phyloP scores from a whole-genome alignment of 306 rosid species.

The Trichosanthes cucumerina region DNA sequence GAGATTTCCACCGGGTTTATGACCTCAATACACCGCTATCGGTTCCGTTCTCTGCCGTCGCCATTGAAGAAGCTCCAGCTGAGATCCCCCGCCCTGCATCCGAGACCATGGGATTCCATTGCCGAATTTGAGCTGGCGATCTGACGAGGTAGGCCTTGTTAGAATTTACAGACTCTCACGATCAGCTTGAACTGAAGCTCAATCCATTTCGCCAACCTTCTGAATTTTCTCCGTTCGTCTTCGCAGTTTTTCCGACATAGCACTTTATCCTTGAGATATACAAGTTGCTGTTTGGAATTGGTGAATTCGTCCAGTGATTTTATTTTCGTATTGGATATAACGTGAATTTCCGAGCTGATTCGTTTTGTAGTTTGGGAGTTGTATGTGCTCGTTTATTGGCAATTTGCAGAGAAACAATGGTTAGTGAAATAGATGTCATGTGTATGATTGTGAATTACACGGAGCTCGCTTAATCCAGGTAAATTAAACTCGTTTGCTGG shows the following conservation, averaged over 20 bases:
- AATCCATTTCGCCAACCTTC: not conserved
- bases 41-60: conserved; percentile 16
- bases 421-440: not conserved
- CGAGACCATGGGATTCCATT: conserved; percentile 28
- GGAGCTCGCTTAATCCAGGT: not conserved
- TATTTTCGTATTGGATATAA: not conserved
- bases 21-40: not conserved
- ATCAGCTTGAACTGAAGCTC: not conserved
- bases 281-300: not conserved
- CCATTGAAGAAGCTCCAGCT: conserved; percentile 32
- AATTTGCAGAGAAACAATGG: not conserved
- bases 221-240: conserved; percentile 2
- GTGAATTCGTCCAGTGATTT: not conserved
- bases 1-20: conserved; percentile 1
- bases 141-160: conserved; percentile 31
- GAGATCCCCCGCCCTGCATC: conserved; percentile 12
- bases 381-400: not conserved
- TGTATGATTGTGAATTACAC: not conserved
- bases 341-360: not conserved
- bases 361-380: not conserved
- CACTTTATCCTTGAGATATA: not conserved
- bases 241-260: not conserved
- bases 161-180: not conserved
- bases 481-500: not conserved
- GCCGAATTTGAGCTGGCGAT: conserved; percentile 16